Conservation (phyloP, 2,329 filamentous ascomycete genomes). For the Hymenoscyphus albidus region DNA sequence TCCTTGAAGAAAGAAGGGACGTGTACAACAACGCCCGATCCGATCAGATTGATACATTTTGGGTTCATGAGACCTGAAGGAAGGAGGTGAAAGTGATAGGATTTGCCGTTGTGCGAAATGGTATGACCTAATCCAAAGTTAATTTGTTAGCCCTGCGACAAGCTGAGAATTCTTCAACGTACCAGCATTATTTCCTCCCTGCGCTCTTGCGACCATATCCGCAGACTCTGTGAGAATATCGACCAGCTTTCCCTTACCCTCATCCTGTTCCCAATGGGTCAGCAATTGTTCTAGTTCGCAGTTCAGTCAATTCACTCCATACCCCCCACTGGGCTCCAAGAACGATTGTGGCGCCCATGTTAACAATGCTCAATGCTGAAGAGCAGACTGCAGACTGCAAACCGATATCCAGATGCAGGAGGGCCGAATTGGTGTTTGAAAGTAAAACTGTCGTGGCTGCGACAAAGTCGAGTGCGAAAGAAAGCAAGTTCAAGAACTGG, state of each 20-base stretch:
- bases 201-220: slow-evolving; percentile 14
- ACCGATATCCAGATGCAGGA: neutral
- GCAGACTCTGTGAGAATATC: slow-evolving; percentile 43
- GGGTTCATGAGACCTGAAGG: slow-evolving; percentile 71
- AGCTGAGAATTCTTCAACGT: slow-evolving; percentile 30
- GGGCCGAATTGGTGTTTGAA: neutral
- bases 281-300: neutral
- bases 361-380: neutral
- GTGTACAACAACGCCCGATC: slow-evolving; percentile 65
- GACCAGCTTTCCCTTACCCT: slow-evolving; percentile 54
- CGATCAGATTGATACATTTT: slow-evolving; percentile 68
- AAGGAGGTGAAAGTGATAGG: slow-evolving; percentile 51
- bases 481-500: slow-evolving; percentile 5
- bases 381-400: neutral
- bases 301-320: neutral
- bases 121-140: slow-evolving; percentile 41
- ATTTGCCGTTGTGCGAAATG: slow-evolving; percentile 39
- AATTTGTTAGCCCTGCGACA: neutral
- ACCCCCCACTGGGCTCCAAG: slow-evolving; percentile 55
- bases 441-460: slow-evolving; percentile 8
- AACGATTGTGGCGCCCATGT: slow-evolving; percentile 44
- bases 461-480: slow-evolving; percentile 8
- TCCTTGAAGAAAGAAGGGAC: slow-evolving; percentile 64
- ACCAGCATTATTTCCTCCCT: slow-evolving; percentile 55
- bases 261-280: slow-evolving; percentile 2